phyloP scores from a whole-genome alignment of 2,329 filamentous ascomycete genomes.

The Plectosphaerella sp. region DNA sequence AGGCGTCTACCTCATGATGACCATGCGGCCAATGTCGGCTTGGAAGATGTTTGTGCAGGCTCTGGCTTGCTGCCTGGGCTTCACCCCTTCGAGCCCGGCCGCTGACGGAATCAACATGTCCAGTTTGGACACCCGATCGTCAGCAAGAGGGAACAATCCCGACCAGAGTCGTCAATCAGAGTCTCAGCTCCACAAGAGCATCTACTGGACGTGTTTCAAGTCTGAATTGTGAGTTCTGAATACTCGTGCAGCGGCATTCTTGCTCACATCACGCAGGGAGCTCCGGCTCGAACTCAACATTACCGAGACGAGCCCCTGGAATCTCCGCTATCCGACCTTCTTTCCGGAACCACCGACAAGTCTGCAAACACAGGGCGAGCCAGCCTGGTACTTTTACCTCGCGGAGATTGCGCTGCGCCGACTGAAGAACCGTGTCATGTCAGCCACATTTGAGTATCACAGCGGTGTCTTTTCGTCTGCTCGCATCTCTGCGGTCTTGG shows the following conservation, averaged over 20 bases:
- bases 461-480: background rate
- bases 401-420: constrained; percentile 14
- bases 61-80: constrained; percentile 7
- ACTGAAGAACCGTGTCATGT: constrained; percentile 1
- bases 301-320: constrained; percentile 13
- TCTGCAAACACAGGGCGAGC: constrained; percentile 6
- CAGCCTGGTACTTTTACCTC: constrained; percentile 17
- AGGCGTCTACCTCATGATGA: constrained; percentile 13
- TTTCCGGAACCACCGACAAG: constrained; percentile 15
- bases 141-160: too few species aligned
- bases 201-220: constrained; percentile 20
- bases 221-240: constrained; percentile 13
- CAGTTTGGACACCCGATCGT: too few species aligned
- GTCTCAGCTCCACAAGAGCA: constrained; percentile 15
- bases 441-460: constrained; percentile 6
- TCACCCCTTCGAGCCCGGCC: background rate
- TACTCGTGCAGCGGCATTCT: background rate
- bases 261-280: constrained; percentile 7
- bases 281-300: constrained; percentile 15
- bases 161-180: constrained; percentile 1
- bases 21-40: constrained; percentile 8
- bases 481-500: background rate
- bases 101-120: too few species aligned
- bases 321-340: constrained; percentile 14
- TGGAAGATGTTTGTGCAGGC: constrained; percentile 14